Conservation (phyloP, 768 basidiomycete genomes). For the Chalciporus sphaerocephalus region DNA sequence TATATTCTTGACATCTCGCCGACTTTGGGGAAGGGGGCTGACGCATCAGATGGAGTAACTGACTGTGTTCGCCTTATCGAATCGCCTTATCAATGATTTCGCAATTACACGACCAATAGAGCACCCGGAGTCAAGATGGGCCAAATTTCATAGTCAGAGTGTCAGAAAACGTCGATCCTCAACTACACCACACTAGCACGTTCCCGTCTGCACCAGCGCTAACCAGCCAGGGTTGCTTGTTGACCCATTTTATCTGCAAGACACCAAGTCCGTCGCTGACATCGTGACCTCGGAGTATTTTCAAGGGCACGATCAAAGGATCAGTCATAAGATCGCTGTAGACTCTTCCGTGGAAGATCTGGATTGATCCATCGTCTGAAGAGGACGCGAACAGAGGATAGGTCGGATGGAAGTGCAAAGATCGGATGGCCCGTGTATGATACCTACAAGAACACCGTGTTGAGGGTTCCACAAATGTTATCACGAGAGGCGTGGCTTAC, state of each 20-base stretch:
- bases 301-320: conserved; percentile 94
- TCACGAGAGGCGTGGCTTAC: conserved; percentile 36
- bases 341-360: conserved; percentile 93
- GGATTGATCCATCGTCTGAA: conserved; percentile 95
- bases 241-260: conserved; percentile 85
- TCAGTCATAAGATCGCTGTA: conserved; percentile 96
- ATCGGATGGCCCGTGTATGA: conserved; percentile 89
- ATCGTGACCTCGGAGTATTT: conserved; percentile 90
- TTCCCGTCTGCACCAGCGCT: conserved; percentile 91
- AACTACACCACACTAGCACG: conserved; percentile 85
- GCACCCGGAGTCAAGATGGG: conserved; percentile 23
- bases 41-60: too few species aligned
- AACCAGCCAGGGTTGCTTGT: conserved; percentile 86
- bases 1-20: too few species aligned
- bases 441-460: conserved; percentile 50
- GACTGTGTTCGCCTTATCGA: too few species aligned
- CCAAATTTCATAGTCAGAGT: conserved; percentile 21
- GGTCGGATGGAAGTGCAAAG: conserved; percentile 87
- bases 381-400: conserved; percentile 96
- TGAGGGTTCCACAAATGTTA: conserved; percentile 8
- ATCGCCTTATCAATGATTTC: conserved; percentile 12
- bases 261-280: conserved; percentile 87
- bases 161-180: conserved; percentile 28
- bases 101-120: conserved; percentile 17
- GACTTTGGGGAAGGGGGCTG: too few species aligned